Evolutionary conservation across 1,139 yeast genomes (phyloP).

Genomic region (Saccharomyces uvarum): DNA sequence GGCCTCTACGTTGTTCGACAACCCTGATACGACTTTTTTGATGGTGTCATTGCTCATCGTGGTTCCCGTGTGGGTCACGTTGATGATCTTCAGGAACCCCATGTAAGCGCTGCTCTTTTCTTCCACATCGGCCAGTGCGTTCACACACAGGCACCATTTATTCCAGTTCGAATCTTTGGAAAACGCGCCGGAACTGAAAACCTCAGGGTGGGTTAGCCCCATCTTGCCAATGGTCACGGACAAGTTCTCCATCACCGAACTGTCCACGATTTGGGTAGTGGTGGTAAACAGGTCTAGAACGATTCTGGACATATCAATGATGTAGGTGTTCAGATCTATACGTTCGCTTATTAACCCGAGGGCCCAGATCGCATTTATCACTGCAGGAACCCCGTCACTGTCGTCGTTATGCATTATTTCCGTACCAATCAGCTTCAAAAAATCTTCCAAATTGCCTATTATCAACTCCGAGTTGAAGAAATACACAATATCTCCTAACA

Average conservation of each 20-base stretch:
- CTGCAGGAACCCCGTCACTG: slow-evolving; percentile 50
- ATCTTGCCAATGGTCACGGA: slow-evolving; percentile 92
- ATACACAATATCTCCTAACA: slow-evolving; percentile 80
- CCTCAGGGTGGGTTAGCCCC: slow-evolving; percentile 58
- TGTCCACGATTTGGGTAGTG: slow-evolving; percentile 34
- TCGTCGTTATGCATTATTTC: slow-evolving; percentile 43
- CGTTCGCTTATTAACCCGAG: slow-evolving; percentile 78
- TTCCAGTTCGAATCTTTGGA: slow-evolving; percentile 24
- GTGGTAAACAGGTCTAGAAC: slow-evolving; percentile 60
- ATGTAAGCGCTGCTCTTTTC: slow-evolving; percentile 31
- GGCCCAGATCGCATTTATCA: slow-evolving; percentile 89
- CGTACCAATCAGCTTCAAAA: slow-evolving; percentile 58
- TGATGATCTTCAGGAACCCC: slow-evolving; percentile 30
- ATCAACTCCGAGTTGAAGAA: slow-evolving; percentile 34
- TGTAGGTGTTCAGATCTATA: slow-evolving; percentile 52
- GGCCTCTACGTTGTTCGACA: slow-evolving; percentile 24
- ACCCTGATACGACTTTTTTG: slow-evolving; percentile 21
- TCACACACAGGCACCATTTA: slow-evolving; percentile 26
- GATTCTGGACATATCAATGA: slow-evolving; percentile 51
- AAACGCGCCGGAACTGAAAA: slow-evolving; percentile 41
- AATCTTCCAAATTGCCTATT: slow-evolving; percentile 39
- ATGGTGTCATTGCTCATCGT: slow-evolving; percentile 19
- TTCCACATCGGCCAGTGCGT: slow-evolving; percentile 26
- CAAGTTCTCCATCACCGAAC: slow-evolving; percentile 71
- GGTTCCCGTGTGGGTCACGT: slow-evolving; percentile 18